Percentiles rank a stretch among this genome's conserved stretches.
Conservation (phyloP, 345 rosid species). For the Pseudoturritis turrita region DNA sequence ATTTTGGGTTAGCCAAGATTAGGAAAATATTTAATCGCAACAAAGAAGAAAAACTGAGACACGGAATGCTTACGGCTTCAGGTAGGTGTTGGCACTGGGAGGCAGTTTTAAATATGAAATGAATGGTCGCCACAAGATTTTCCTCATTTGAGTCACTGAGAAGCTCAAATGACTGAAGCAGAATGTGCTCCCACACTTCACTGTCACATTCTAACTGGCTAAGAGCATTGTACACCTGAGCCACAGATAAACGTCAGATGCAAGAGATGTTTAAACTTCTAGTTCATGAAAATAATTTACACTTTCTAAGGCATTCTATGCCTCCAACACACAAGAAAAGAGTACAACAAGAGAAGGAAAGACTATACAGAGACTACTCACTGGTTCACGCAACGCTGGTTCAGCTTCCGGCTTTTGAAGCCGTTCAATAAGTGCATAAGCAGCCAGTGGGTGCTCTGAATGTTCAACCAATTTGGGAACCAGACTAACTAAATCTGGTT, state of each 20-base stretch:
- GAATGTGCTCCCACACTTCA: conserved; percentile 79
- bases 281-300: background rate
- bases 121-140: conserved; percentile 71
- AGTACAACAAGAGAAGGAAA: conserved; percentile 1
- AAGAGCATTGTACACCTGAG: conserved; percentile 84
- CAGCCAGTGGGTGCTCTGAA: conserved; percentile 92
- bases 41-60: conserved; percentile 1
- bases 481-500: conserved; percentile 79
- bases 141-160: conserved; percentile 70
- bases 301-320: background rate
- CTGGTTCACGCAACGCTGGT: conserved; percentile 72
- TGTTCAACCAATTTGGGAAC: conserved; percentile 98
- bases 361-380: conserved; percentile 42
- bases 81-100: conserved; percentile 86
- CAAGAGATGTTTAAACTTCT: background rate
- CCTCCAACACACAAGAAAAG: conserved; percentile 4
- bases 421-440: conserved; percentile 80
- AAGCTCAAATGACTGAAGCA: conserved; percentile 69
- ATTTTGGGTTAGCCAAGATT: background rate
- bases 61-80: conserved; percentile 64
- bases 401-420: conserved; percentile 88
- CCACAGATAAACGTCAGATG: conserved; percentile 20
- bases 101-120: conserved; percentile 85
- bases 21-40: background rate
- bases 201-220: conserved; percentile 82